These are phyloP conservation scores for Candida ponderosae DNA, from an alignment of 805 yeast species.

Conservation along the genomic window DNA sequence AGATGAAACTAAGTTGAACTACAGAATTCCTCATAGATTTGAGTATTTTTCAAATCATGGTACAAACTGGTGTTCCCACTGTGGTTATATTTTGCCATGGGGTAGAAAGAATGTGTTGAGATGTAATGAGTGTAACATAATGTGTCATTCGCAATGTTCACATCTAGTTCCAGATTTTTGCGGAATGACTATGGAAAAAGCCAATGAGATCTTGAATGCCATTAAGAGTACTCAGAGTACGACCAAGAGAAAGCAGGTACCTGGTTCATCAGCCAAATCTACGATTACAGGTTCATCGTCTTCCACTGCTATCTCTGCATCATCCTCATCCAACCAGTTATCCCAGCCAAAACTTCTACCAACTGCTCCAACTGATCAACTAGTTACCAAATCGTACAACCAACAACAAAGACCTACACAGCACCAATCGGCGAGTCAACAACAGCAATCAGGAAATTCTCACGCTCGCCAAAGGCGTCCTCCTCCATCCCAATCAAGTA, in stretches of 20 bases:
- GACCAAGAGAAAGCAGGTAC: constrained; percentile 14
- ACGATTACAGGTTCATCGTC: constrained; percentile 4
- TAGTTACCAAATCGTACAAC: neutral
- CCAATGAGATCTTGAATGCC: constrained; percentile 78
- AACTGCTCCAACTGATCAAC: neutral
- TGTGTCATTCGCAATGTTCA: constrained; percentile 90
- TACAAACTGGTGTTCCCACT: constrained; percentile 99
- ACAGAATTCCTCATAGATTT: constrained; percentile 94
- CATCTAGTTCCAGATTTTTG: constrained; percentile 97
- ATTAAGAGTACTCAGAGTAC: constrained; percentile 62
- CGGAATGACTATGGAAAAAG: constrained; percentile 98
- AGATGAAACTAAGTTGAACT: constrained; percentile 80
- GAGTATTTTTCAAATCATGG: constrained; percentile 89
- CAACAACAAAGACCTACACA: neutral
- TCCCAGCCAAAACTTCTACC: too few relatives aligned
- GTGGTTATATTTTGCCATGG: constrained; percentile 95
- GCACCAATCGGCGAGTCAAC: neutral
- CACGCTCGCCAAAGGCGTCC: constrained; percentile 16
- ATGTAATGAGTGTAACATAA: constrained; percentile 88
- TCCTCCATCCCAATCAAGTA: constrained; percentile 8
- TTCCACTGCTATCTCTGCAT: constrained; percentile 2
- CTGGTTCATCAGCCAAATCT: neutral
- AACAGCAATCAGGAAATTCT: neutral
- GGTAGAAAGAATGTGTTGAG: constrained; percentile 88
- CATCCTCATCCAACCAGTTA: neutral